phyloP scores from a whole-genome alignment of 192 early-diverging fungal species.

The Dissophora ornata region DNA sequence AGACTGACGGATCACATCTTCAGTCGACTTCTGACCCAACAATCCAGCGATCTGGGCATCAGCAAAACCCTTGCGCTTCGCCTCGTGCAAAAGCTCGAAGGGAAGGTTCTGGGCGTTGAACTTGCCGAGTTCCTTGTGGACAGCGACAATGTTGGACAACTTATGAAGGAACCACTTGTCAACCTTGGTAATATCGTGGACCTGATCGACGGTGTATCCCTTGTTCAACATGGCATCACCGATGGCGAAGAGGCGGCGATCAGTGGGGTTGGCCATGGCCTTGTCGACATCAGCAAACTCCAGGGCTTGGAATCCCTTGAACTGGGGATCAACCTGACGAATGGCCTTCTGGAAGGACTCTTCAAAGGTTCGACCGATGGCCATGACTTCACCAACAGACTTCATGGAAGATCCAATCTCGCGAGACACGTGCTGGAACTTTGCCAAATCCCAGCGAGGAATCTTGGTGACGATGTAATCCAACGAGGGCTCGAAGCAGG shows the following conservation, averaged over 20 bases:
- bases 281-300: slow-evolving; percentile 79
- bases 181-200: slow-evolving; percentile 91
- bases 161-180: slow-evolving; percentile 99
- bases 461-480: slow-evolving; percentile 98
- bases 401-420: slow-evolving; percentile 94
- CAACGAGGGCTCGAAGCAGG: slow-evolving; percentile 96
- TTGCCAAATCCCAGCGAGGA: slow-evolving; percentile 96
- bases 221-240: slow-evolving; percentile 90
- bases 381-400: slow-evolving; percentile 98
- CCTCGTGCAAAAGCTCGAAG: slow-evolving; percentile 69
- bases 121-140: slow-evolving; percentile 70
- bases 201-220: slow-evolving; percentile 92
- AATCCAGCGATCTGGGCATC: slow-evolving; percentile 86
- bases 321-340: slow-evolving; percentile 94
- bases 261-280: slow-evolving; percentile 90
- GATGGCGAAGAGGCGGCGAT: slow-evolving; percentile 95
- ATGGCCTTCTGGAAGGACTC: slow-evolving; percentile 94
- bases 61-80: slow-evolving; percentile 92
- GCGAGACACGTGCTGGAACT: slow-evolving; percentile 91
- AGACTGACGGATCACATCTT: slow-evolving; percentile 76
- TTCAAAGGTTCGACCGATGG: slow-evolving; percentile 96
- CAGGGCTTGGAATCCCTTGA: slow-evolving; percentile 79
- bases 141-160: slow-evolving; percentile 86
- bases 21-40: slow-evolving; percentile 57
- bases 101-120: slow-evolving; percentile 65